A percentile compares a stretch with the other conserved stretches of the same genome.
Conservation (phyloP, 345 rosid genomes). For the Psidium friedrichsthalianum region DNA sequence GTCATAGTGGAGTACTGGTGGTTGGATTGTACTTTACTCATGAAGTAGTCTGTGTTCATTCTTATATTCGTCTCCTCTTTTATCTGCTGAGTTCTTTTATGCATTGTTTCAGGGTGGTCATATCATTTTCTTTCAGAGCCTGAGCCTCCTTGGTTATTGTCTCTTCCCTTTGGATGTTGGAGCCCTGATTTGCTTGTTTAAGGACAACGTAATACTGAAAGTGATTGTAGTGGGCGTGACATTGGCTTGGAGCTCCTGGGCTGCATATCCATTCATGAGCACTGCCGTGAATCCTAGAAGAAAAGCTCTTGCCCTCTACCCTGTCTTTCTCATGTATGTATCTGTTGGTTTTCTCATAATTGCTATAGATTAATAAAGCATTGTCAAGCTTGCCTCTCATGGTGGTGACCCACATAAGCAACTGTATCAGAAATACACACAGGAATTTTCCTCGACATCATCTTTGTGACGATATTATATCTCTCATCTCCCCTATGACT, state of each 20-base stretch:
- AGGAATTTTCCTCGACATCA: neutral
- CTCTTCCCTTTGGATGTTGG: constrained; percentile 82
- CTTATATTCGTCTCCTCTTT: neutral
- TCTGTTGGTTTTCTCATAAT: constrained; percentile 94
- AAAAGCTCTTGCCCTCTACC: constrained; percentile 84
- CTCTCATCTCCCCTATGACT: neutral
- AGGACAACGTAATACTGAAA: constrained; percentile 65
- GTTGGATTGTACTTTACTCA: neutral
- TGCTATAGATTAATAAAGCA: constrained; percentile 45
- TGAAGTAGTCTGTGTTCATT: neutral
- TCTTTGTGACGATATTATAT: neutral
- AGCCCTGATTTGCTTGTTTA: constrained; percentile 70
- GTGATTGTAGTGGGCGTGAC: constrained; percentile 58
- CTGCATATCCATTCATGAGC: constrained; percentile 95
- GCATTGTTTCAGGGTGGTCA: constrained; percentile 64
- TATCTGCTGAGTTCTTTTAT: neutral
- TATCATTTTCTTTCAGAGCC: constrained; percentile 81
- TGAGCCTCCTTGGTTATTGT: constrained; percentile 79
- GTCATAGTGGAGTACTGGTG: neutral
- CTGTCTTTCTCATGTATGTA: constrained; percentile 94
- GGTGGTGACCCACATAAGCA: neutral
- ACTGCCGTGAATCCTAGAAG: constrained; percentile 79
- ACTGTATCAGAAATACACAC: neutral
- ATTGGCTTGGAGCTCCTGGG: constrained; percentile 92
- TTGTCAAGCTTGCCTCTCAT: neutral